Base-by-base conservation (phyloP, 108 stramenopile genomes). In the Phaeodactylum tricornutum region DNA sequence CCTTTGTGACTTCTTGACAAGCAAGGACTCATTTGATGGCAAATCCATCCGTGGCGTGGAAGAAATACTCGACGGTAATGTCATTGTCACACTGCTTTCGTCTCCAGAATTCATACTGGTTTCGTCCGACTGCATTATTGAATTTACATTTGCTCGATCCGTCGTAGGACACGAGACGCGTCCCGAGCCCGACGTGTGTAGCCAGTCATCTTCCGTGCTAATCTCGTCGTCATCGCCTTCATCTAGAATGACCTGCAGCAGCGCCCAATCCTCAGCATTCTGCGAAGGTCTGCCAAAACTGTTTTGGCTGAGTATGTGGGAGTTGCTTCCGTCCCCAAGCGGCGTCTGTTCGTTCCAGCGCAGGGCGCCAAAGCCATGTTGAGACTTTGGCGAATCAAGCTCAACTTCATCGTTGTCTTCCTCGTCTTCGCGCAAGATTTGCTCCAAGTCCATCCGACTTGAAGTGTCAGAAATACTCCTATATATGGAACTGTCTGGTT, bases 341-440 rank as follows among this genome's bases (percentile, higher is more conserved):
- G n/a, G 7, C 8, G n/a, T 17, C 9, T 5, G 27, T 45, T 7
- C 11, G 43, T 44, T 28, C 12, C 33, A 11, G 33, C 33, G 11
- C 9, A 28, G 25, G 29, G 36, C 35, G 29, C 15, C 21, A 22
- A 7, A 11, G 47, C 17, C 5, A 11, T 27, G n/a, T 21, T 1
- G n/a, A n/a, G n/a, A 28, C 1, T 47, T 22, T 2, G 32, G 27
- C 29, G 11, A 40, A 25, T 38, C 62, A 40, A 53, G 51, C 22
- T 64, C 52, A 40, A 56, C 50, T 27, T 62, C 68, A 34, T 81
- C 74, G 19, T 74, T 68, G 30, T 83, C 81, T 35, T 69, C 73
- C 25, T 85, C 79, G 23, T 73, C 71, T 59, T 85, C 84, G 47
- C 71, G 53, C 32, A 85, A 55, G 24, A 85, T 75, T 55, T 75